phyloP scores from a whole-genome alignment of 371 early-diverging fungal genomes.

The Apophysomyces ossiformis region DNA sequence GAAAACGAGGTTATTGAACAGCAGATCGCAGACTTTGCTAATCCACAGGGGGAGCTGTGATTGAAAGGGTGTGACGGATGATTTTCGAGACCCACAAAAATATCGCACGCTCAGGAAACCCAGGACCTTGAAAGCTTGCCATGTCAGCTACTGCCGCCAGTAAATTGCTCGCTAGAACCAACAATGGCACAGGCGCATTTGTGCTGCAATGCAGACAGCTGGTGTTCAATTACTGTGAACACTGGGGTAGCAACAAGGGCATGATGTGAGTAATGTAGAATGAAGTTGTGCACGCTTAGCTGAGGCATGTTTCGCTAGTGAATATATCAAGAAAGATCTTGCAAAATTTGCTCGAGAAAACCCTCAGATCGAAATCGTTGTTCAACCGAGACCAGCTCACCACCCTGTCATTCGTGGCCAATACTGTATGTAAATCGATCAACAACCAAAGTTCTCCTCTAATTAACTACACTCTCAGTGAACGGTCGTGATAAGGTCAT shows the following conservation, averaged over 20 bases:
- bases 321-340: slow-evolving; percentile 73
- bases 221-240: slow-evolving; percentile 88
- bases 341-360: slow-evolving; percentile 71
- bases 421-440: slow-evolving; percentile 59
- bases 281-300: background rate
- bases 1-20: too few species aligned
- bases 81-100: background rate
- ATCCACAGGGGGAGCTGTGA: too few species aligned
- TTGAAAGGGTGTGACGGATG: background rate
- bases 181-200: slow-evolving; percentile 84
- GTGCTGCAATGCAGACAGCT: slow-evolving; percentile 81
- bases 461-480: slow-evolving; percentile 37
- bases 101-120: background rate
- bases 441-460: background rate
- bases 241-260: slow-evolving; percentile 81
- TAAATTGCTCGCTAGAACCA: slow-evolving; percentile 45
- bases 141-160: slow-evolving; percentile 32
- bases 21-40: too few species aligned
- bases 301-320: slow-evolving; percentile 37
- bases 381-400: slow-evolving; percentile 77
- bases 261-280: slow-evolving; percentile 66
- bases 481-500: slow-evolving; percentile 78
- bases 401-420: slow-evolving; percentile 80
- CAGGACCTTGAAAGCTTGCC: background rate
- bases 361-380: slow-evolving; percentile 83